phyloP scores from a whole-genome alignment of 2,329 filamentous ascomycete species.

The Falciphora oryzae region DNA sequence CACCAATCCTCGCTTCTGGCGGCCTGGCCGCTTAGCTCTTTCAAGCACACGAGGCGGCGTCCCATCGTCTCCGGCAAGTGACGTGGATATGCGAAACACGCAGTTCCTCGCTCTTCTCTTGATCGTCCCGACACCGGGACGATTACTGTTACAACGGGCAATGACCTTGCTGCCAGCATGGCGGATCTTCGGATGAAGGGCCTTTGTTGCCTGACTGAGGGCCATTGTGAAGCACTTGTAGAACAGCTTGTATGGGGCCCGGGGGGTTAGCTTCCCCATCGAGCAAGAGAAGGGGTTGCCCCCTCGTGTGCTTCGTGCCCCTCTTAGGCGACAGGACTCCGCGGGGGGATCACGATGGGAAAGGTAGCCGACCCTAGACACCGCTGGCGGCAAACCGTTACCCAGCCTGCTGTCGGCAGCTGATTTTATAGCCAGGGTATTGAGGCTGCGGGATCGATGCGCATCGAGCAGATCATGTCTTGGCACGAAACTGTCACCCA shows the following conservation, averaged over 20 bases:
- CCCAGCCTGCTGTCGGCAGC: background rate
- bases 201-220: background rate
- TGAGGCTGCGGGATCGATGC: background rate
- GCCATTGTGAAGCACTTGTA: background rate
- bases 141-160: background rate
- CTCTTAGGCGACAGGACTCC: background rate
- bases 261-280: background rate
- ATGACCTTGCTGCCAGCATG: background rate
- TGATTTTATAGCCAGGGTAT: background rate
- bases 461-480: constrained; percentile 5
- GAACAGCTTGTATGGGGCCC: background rate
- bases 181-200: background rate
- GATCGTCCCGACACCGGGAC: background rate
- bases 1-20: too few relatives aligned
- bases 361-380: background rate
- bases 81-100: background rate
- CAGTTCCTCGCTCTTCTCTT: background rate
- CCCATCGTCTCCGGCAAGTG: background rate
- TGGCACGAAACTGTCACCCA: background rate
- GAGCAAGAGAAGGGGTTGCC: background rate
- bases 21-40: background rate
- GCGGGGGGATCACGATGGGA: background rate
- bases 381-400: background rate
- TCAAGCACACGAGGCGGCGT: background rate
- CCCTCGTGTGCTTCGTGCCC: background rate